phyloP scores from a whole-genome alignment of 352 stramenopile species.

The Elongisporangium prolatum region DNA sequence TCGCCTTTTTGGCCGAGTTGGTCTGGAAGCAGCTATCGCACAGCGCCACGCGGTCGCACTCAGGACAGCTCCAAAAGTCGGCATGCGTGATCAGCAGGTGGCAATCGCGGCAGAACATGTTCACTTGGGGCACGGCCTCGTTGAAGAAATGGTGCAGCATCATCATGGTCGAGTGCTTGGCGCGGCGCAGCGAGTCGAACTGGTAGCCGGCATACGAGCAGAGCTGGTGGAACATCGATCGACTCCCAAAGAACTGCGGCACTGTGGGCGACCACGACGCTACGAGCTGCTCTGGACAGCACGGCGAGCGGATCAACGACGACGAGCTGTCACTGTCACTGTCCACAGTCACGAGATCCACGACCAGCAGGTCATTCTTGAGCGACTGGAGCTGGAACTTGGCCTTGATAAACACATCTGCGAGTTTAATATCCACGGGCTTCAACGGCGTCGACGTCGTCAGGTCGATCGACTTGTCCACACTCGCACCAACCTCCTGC shows the following conservation, averaged over 20 bases:
- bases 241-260: slow-evolving; percentile 75
- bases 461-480: not conserved
- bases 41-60: slow-evolving; percentile 52
- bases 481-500: slow-evolving; percentile 20
- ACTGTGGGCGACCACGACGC: slow-evolving; percentile 52
- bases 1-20: not conserved
- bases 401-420: slow-evolving; percentile 62
- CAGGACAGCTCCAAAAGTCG: slow-evolving; percentile 56
- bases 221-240: slow-evolving; percentile 87
- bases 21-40: slow-evolving; percentile 62
- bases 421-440: slow-evolving; percentile 56
- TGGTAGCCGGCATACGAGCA: slow-evolving; percentile 75
- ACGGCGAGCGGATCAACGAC: slow-evolving; percentile 10
- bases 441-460: slow-evolving; percentile 1
- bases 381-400: slow-evolving; percentile 59
- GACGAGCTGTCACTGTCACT: not conserved
- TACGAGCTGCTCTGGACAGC: slow-evolving; percentile 31
- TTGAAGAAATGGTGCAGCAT: slow-evolving; percentile 87
- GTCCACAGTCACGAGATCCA: slow-evolving; percentile 35
- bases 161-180: slow-evolving; percentile 89
- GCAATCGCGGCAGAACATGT: slow-evolving; percentile 77
- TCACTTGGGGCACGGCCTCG: slow-evolving; percentile 46
- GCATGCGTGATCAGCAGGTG: slow-evolving; percentile 72
- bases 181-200: slow-evolving; percentile 84
- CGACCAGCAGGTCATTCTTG: slow-evolving; percentile 77